Conservation (phyloP, 2,329 filamentous ascomycete genomes). For the Aspergillus jensenii region DNA sequence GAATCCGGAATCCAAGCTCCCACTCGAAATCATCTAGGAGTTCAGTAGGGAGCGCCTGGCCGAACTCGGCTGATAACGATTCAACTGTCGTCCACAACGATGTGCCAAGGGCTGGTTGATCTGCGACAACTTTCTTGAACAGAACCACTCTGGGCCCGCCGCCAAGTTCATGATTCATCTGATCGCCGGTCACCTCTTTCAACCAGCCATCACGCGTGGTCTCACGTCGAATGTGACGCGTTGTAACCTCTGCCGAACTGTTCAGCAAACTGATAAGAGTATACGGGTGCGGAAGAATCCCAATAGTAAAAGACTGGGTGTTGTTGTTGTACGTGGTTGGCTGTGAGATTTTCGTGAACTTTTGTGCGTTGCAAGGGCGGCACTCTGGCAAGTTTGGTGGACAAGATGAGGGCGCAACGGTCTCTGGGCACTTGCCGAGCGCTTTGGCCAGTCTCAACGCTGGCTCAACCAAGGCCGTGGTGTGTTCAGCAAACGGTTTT, state of each 20-base stretch:
- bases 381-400: slow-evolving; percentile 79
- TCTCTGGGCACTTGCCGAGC: slow-evolving; percentile 71
- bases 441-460: slow-evolving; percentile 72
- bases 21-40: slow-evolving; percentile 71
- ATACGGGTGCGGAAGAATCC: slow-evolving; percentile 87
- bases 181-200: slow-evolving; percentile 64
- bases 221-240: slow-evolving; percentile 65
- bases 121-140: slow-evolving; percentile 80
- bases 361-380: slow-evolving; percentile 67
- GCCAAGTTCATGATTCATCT: slow-evolving; percentile 64
- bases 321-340: slow-evolving; percentile 69
- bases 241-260: slow-evolving; percentile 58
- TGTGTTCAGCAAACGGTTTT: slow-evolving; percentile 75
- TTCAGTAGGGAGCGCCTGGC: slow-evolving; percentile 55
- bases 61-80: slow-evolving; percentile 45
- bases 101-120: slow-evolving; percentile 61
- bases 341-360: slow-evolving; percentile 66
- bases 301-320: slow-evolving; percentile 74
- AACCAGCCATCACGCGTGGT: slow-evolving; percentile 80
- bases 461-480: slow-evolving; percentile 68
- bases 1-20: slow-evolving; percentile 83
- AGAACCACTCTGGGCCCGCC: slow-evolving; percentile 66
- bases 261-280: slow-evolving; percentile 71
- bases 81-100: slow-evolving; percentile 83
- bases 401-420: slow-evolving; percentile 73